phyloP scores from a whole-genome alignment of 2,329 filamentous ascomycete genomes.

The Clonostachys rosea region DNA sequence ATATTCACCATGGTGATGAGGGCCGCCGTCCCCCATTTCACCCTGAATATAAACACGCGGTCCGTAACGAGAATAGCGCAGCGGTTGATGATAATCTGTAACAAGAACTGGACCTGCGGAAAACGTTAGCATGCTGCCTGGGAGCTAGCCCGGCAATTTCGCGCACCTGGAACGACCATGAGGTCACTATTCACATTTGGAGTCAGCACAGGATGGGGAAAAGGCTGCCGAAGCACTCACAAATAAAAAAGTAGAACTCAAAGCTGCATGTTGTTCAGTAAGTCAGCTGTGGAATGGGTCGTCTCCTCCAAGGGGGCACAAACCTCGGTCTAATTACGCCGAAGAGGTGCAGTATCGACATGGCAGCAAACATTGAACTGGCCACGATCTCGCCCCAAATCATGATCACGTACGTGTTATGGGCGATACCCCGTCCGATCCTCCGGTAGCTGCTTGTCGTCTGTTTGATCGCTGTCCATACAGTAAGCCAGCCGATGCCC shows the following conservation, averaged over 20 bases:
- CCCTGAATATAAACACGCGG: constrained; percentile 20
- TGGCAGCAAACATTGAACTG: constrained; percentile 27
- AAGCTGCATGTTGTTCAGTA: constrained; percentile 14
- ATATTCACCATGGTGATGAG: constrained; percentile 45
- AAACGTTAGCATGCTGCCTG: constrained; percentile 19
- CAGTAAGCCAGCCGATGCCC: constrained; percentile 32
- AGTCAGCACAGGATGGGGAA: background rate
- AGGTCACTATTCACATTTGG: background rate
- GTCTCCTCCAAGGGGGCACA: background rate
- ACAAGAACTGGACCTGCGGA: constrained; percentile 40
- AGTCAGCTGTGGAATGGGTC: background rate
- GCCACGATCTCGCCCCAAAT: constrained; percentile 38
- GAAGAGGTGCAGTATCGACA: constrained; percentile 32
- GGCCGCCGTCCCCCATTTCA: constrained; percentile 41
- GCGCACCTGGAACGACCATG: no score
- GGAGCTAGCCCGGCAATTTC: no score
- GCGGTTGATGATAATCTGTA: constrained; percentile 52
- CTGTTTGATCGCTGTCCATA: constrained; percentile 33
- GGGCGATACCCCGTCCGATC: constrained; percentile 13
- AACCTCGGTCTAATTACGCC: constrained; percentile 23
- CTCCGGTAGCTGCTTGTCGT: constrained; percentile 21
- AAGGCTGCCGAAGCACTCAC: constrained; percentile 26
- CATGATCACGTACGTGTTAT: constrained; percentile 35
- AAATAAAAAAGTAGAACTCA: constrained; percentile 28
- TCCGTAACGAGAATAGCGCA: constrained; percentile 41